A percentile compares a stretch with the other conserved stretches of the same genome.
These are phyloP conservation scores for Rosa persica DNA, from an alignment of 306 rosid genomes.

Conservation along the genomic window DNA sequence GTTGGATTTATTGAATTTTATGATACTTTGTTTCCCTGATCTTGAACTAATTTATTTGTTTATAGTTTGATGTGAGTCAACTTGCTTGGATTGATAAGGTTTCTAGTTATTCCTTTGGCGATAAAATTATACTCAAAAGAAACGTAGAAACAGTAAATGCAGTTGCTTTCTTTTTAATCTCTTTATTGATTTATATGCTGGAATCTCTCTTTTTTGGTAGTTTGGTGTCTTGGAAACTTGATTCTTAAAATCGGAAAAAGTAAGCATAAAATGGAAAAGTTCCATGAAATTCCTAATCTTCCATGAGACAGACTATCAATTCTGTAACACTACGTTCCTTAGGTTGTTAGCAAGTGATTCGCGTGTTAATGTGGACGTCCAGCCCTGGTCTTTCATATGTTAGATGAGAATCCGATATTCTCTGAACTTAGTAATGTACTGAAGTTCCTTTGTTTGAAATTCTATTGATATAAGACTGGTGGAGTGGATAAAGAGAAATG, in stretches of 20 bases:
- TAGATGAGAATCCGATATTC: background rate
- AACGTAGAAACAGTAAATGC: background rate
- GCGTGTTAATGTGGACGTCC: background rate
- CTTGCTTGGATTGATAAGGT: slow-evolving; percentile 3
- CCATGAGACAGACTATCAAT: background rate
- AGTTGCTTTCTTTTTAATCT: background rate
- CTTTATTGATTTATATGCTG: background rate
- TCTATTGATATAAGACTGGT: background rate
- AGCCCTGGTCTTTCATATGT: background rate
- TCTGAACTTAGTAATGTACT: background rate
- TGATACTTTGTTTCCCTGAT: slow-evolving; percentile 18
- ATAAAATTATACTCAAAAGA: background rate
- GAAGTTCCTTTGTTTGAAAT: background rate
- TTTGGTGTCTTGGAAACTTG: background rate
- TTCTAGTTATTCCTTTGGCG: background rate
- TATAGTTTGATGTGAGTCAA: slow-evolving; percentile 6
- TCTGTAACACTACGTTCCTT: background rate
- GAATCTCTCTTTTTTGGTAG: background rate
- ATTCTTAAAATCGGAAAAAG: background rate
- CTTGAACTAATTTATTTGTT: background rate
- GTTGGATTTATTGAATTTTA: slow-evolving; percentile 26
- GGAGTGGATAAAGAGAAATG: background rate
- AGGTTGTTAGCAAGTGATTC: background rate
- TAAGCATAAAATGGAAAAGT: background rate
- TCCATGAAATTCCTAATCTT: background rate